Evolutionary conservation across 306 rosid genomes (phyloP).

Genomic region (Mucuna pruriens): DNA sequence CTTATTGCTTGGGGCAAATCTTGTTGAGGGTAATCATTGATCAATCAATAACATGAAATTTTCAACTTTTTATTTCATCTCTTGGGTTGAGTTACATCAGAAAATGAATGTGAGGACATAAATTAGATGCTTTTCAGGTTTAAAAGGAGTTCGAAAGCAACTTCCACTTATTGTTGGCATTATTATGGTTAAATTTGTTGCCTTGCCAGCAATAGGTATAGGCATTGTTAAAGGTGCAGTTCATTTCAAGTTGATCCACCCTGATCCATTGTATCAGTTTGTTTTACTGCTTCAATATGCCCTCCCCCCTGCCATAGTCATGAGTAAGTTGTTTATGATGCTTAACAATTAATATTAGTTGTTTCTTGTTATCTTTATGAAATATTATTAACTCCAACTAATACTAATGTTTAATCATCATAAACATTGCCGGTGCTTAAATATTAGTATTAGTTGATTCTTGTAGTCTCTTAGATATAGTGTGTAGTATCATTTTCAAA

Average conservation of each 20-base stretch:
- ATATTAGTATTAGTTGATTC: not conserved
- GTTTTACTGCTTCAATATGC: constrained; percentile 49
- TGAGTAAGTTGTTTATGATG: constrained; percentile 36
- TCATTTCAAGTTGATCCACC: constrained; percentile 33
- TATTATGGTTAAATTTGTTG: constrained; percentile 42
- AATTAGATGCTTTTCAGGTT: constrained; percentile 41
- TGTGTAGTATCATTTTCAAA: not conserved
- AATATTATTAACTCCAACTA: too few relatives aligned
- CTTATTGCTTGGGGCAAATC: constrained; percentile 47
- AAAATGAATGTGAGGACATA: constrained; percentile 7
- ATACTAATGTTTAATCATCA: too few relatives aligned
- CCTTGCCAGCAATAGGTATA: constrained; percentile 48
- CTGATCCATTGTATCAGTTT: constrained; percentile 53
- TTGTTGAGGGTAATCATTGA: constrained; percentile 40
- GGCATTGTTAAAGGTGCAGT: constrained; percentile 44
- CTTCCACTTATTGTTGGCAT: constrained; percentile 39
- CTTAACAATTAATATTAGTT: not conserved
- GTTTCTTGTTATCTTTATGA: not conserved
- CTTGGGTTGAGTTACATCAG: not conserved
- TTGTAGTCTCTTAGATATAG: not conserved
- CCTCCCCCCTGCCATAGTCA: constrained; percentile 45
- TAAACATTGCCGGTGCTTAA: too few relatives aligned
- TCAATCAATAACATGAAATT: not conserved
- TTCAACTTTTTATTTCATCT: not conserved
- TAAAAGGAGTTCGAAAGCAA: constrained; percentile 34